Conservation (phyloP, 2,329 filamentous ascomycete species). For the Akanthomyces lecanii region DNA sequence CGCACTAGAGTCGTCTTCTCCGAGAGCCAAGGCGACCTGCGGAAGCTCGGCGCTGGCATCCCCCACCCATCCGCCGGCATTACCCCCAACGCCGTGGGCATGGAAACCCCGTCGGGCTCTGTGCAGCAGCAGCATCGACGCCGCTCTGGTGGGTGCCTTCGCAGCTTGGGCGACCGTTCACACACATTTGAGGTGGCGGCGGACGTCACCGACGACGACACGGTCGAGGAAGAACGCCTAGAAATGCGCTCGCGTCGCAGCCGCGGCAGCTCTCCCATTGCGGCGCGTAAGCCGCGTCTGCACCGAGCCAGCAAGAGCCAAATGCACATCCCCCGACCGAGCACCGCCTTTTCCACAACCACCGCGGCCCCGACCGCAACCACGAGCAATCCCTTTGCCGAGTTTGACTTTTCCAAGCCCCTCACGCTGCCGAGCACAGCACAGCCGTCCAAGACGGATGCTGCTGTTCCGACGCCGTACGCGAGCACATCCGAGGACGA, state of each 20-base stretch:
- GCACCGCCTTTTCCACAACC: constrained; percentile 12
- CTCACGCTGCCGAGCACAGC: background rate
- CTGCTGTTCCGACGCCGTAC: background rate
- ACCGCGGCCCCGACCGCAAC: constrained; percentile 14
- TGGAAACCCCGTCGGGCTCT: constrained; percentile 23
- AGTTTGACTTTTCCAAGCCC: constrained; percentile 37
- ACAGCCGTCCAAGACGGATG: background rate
- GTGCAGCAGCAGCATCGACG: constrained; percentile 39
- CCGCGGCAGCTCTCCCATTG: constrained; percentile 23
- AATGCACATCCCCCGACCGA: constrained; percentile 29
- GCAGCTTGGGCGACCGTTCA: constrained; percentile 34
- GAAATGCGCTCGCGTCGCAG: constrained; percentile 37
- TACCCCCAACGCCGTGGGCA: constrained; percentile 18
- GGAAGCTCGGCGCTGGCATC: constrained; percentile 37
- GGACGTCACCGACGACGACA: constrained; percentile 41
- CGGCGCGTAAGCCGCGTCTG: constrained; percentile 37
- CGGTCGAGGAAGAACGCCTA: constrained; percentile 40
- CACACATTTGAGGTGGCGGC: constrained; percentile 30
- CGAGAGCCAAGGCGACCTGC: constrained; percentile 57
- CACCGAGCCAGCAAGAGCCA: constrained; percentile 40
- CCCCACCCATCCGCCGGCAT: constrained; percentile 21
- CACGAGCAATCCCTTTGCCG: constrained; percentile 16
- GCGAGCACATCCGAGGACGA: constrained; percentile 3
- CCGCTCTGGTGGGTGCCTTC: constrained; percentile 48
- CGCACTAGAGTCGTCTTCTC: constrained; percentile 67